A percentile compares a stretch with the other conserved stretches of the same genome.
These are phyloP conservation scores for Schizothecium vesticola DNA, from an alignment of 495 filamentous ascomycete genomes.

Conservation along the genomic window DNA sequence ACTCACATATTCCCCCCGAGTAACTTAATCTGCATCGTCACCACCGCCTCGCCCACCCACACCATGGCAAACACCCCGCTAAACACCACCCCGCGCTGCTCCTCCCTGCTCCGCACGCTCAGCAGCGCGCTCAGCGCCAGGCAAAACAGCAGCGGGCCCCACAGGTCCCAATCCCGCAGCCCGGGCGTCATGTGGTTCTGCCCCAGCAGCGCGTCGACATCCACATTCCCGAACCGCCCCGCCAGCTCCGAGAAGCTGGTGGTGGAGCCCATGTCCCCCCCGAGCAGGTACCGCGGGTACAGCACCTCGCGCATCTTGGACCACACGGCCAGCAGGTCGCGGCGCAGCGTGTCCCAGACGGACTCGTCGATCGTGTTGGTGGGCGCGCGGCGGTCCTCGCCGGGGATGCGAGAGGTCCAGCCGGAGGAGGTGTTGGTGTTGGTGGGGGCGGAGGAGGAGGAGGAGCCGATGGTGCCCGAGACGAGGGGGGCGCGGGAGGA, in stretches of 20 bases:
- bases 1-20: constrained; percentile 95
- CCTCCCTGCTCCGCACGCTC: constrained; percentile 64
- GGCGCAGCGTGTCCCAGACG: constrained; percentile 89
- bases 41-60: constrained; percentile 94
- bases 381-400: constrained; percentile 89
- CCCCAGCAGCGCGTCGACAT: constrained; percentile 57
- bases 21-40: constrained; percentile 97
- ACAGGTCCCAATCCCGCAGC: constrained; percentile 93
- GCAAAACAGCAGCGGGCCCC: constrained; percentile 93
- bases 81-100: constrained; percentile 84
- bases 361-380: constrained; percentile 94
- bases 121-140: constrained; percentile 80
- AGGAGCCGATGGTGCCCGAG: constrained; percentile 67
- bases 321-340: constrained; percentile 90
- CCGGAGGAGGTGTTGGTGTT: background rate
- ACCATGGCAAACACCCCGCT: constrained; percentile 93
- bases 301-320: constrained; percentile 97
- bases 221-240: constrained; percentile 56
- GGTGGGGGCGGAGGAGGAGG: constrained; percentile 34
- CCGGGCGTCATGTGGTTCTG: constrained; percentile 82
- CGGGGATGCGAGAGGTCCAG: constrained; percentile 81
- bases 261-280: constrained; percentile 48
- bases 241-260: constrained; percentile 61
- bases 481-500: constrained; percentile 69
- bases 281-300: constrained; percentile 90